These are phyloP conservation scores for Rhizophagus clarus DNA, from an alignment of 192 early-diverging fungal genomes.

Conservation along the genomic window DNA sequence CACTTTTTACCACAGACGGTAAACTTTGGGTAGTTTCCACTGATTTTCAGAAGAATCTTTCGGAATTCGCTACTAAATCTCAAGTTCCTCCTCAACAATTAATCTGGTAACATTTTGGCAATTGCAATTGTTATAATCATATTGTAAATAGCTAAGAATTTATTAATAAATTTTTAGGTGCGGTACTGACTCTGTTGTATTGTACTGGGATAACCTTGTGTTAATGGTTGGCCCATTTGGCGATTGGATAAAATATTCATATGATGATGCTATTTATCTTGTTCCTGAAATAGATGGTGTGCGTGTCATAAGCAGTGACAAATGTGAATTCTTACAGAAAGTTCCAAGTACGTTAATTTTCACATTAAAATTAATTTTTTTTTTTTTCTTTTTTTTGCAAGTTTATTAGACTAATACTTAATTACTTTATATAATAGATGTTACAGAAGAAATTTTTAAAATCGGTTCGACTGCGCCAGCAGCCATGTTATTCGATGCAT, in stretches of 20 bases:
- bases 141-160: background rate
- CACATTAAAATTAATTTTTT: slow-evolving; percentile 35
- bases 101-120: slow-evolving; percentile 64
- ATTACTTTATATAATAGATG: slow-evolving; percentile 41
- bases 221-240: slow-evolving; percentile 94
- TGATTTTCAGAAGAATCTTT: slow-evolving; percentile 92
- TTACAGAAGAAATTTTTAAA: slow-evolving; percentile 83
- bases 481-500: slow-evolving; percentile 88
- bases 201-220: slow-evolving; percentile 82
- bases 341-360: slow-evolving; percentile 67
- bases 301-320: slow-evolving; percentile 80
- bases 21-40: slow-evolving; percentile 91
- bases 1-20: slow-evolving; percentile 77
- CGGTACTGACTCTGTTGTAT: slow-evolving; percentile 90
- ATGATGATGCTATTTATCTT: slow-evolving; percentile 80
- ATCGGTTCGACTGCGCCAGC: slow-evolving; percentile 94
- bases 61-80: slow-evolving; percentile 76
- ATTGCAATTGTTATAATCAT: background rate
- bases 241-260: slow-evolving; percentile 76
- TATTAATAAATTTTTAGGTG: slow-evolving; percentile 62
- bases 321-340: slow-evolving; percentile 85
- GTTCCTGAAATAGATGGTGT: slow-evolving; percentile 92
- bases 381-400: slow-evolving; percentile 28
- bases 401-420: background rate
- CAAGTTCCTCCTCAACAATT: slow-evolving; percentile 70